Evolutionary conservation across 2,329 filamentous ascomycete genomes (phyloP).

Genomic region (Phaeoacremonium minimum): DNA sequence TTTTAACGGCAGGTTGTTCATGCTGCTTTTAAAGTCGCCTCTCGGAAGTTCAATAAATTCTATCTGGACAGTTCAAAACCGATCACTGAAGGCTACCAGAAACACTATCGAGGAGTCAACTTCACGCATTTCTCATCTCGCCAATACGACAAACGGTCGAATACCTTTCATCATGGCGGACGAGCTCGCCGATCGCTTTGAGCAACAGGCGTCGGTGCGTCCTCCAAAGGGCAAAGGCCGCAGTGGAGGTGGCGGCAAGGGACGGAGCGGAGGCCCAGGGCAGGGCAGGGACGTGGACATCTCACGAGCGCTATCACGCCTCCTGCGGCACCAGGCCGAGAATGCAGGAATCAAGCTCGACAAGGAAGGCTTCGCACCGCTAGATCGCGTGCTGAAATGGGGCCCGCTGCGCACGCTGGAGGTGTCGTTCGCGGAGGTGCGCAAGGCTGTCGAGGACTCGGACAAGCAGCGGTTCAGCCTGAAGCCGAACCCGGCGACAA

Average conservation of each 20-base stretch:
- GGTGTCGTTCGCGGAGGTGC: slow-evolving; percentile 71
- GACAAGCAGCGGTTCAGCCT: slow-evolving; percentile 91
- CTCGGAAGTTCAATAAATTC: no score
- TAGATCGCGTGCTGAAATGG: slow-evolving; percentile 56
- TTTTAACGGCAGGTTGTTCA: no score
- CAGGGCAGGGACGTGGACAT: slow-evolving; percentile 40
- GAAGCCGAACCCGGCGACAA: slow-evolving; percentile 36
- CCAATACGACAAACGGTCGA: no score
- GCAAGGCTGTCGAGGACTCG: slow-evolving; percentile 61
- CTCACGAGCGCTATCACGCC: slow-evolving; percentile 48
- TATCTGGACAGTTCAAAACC: no score
- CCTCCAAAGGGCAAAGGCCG: slow-evolving; percentile 14
- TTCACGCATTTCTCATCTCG: no score
- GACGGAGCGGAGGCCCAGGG: slow-evolving; percentile 20
- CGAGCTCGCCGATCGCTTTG: slow-evolving; percentile 9
- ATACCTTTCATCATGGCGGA: slow-evolving; percentile 8
- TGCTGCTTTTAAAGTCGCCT: no score
- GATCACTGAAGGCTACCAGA: no score
- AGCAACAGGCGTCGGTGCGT: slow-evolving; percentile 10
- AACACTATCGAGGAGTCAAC: no score
- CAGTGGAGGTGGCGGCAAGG: slow-evolving; percentile 20
- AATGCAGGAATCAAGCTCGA: slow-evolving; percentile 55
- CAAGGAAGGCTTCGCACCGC: slow-evolving; percentile 52
- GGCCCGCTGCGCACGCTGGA: slow-evolving; percentile 61
- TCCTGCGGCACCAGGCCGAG: slow-evolving; percentile 53